Percentiles rank a stretch among this genome's conserved stretches.
Conservation (phyloP, 1,284 basidiomycete species). For the Anthracocystis setariae region DNA sequence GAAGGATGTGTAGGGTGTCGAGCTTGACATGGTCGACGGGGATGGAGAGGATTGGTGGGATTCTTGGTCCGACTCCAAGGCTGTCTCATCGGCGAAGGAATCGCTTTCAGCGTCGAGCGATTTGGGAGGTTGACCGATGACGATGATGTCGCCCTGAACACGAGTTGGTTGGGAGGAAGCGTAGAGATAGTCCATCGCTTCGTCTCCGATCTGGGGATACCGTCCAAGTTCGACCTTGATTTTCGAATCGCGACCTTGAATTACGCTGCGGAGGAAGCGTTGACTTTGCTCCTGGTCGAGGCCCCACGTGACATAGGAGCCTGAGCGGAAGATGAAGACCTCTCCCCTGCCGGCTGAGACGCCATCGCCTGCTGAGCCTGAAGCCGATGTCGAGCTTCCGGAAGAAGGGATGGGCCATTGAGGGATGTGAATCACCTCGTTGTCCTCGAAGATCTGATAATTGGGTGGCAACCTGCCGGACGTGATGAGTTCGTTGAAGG, state of each 20-base stretch:
- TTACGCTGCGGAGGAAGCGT: constrained; percentile 54
- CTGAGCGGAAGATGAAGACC: constrained; percentile 63
- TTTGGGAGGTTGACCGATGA: constrained; percentile 59
- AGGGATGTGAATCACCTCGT: constrained; percentile 64
- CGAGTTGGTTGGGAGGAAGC: constrained; percentile 54
- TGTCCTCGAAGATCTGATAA: constrained; percentile 61
- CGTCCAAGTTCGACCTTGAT: constrained; percentile 43
- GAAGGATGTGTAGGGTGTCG: constrained; percentile 22
- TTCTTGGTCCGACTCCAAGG: neutral
- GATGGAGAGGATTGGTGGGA: neutral
- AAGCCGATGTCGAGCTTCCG: no score
- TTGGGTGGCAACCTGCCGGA: constrained; percentile 50
- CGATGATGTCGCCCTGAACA: constrained; percentile 63
- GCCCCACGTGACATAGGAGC: constrained; percentile 65
- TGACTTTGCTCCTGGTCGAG: constrained; percentile 53
- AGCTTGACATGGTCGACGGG: neutral
- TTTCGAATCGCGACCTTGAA: constrained; percentile 43
- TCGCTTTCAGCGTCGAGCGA: constrained; percentile 29
- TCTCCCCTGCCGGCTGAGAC: constrained; percentile 40
- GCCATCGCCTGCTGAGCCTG: neutral
- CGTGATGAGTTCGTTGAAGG: constrained; percentile 52
- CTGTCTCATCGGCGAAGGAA: constrained; percentile 1
- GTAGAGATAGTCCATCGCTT: constrained; percentile 64
- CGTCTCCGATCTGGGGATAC: constrained; percentile 61
- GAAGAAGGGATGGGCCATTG: constrained; percentile 48